Base-by-base conservation (phyloP, 2,329 filamentous ascomycete species). In the Rachicladosporium sp. region DNA sequence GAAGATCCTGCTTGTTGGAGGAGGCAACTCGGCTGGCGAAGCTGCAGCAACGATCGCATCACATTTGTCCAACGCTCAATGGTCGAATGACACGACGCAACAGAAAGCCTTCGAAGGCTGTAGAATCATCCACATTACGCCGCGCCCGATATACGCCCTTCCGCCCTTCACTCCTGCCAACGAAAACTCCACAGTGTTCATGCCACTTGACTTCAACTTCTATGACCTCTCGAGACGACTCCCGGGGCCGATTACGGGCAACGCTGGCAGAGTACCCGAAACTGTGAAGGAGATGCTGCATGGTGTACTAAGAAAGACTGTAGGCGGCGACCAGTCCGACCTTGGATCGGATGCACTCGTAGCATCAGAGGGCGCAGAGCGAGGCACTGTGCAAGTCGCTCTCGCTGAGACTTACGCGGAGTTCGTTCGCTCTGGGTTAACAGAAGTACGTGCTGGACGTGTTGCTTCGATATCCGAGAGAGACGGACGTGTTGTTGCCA, bases 21-120 rank as follows among this genome's bases (percentile, higher is more conserved):
- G 83, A 0, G 82, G 87, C 50, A 87, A 91, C 71, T 89, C 83
- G 2, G 84, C 83, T 1, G 74, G 82, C 4, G 85, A 93, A 62
- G 80, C 80, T 36, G 80, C 83, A 0, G 78, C 76, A 7, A 77
- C 78, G 2, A 73, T 88, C 36, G 82, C 82, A 8, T 68, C 76
- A 4, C 76, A 87, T 45, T 58, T 89, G 1, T 88, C 83, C 0
- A 76, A 76, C 4, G 70, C 71, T 2, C 58, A 61, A 9, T 65
- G 80, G 54, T 70, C 73, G 0, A 72, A 77, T 0, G 50, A 48
- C 4, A 46, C 45, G 8, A 37, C 37, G 2, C 13, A 19, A 6
- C 36, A 39, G 6, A 52, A 57, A 29, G 31, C 31, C 2, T 62
- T 57, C 36, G 45, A 56, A 33, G 49, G 53, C 7, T 77, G 73